phyloP scores from a whole-genome alignment of 768 basidiomycete species.

The Boletus sp. region DNA sequence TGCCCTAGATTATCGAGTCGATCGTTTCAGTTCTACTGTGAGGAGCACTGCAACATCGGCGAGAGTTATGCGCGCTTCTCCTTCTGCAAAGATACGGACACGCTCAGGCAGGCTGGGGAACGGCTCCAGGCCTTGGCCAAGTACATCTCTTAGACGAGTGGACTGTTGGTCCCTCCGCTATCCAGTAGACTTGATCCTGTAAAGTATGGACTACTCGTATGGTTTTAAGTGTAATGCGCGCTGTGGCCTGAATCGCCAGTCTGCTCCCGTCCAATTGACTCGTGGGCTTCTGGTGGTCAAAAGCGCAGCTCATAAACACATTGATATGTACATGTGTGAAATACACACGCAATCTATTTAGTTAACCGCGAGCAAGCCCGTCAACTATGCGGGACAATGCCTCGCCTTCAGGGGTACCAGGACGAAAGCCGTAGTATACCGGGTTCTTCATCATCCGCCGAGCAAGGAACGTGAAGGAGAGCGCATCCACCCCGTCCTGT shows the following conservation, averaged over 20 bases:
- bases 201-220: neutral
- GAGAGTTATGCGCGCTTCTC: constrained; percentile 87
- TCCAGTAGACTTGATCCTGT: neutral
- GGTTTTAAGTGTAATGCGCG: neutral
- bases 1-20: constrained; percentile 1
- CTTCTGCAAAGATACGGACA: constrained; percentile 93
- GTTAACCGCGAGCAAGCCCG: constrained; percentile 26
- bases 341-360: neutral
- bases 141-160: constrained; percentile 40
- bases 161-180: neutral
- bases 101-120: constrained; percentile 75
- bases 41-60: constrained; percentile 80
- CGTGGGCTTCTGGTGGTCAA: neutral
- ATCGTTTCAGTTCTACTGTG: constrained; percentile 77
- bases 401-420: constrained; percentile 42
- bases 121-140: constrained; percentile 73
- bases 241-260: neutral
- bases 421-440: constrained; percentile 68
- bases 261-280: neutral
- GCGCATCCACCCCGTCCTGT: constrained; percentile 69
- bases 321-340: neutral
- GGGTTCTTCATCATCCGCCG: constrained; percentile 75
- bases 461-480: constrained; percentile 81
- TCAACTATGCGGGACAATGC: constrained; percentile 73
- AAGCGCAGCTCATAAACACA: neutral